A percentile compares a stretch with the other conserved stretches of the same genome.
phyloP scores from a whole-genome alignment of 2,329 filamentous ascomycete species.

The Phaeosphaeriaceae sp. region DNA sequence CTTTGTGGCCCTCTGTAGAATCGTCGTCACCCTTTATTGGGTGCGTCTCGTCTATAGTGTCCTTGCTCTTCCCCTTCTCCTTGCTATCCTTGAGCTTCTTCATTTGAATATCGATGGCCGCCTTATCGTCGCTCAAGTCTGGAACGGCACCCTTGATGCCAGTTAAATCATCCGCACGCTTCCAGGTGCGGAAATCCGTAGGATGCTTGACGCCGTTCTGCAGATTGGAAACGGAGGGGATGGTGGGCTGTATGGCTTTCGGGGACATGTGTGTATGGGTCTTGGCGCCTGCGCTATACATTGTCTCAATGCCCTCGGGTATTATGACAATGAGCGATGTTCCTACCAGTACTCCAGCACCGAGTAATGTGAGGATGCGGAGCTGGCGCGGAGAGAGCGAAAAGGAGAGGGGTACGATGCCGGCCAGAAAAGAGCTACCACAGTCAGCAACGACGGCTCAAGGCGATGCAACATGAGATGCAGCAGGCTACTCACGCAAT shows the following conservation, averaged over 20 bases:
- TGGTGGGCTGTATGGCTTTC: conserved; percentile 28
- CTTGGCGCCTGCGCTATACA: conserved; percentile 65
- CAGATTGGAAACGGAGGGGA: conserved; percentile 32
- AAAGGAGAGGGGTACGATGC: conserved; percentile 88
- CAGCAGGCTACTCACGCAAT: conserved; percentile 59
- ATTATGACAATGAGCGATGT: conserved; percentile 97
- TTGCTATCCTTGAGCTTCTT: conserved; percentile 33
- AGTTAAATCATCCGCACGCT: conserved; percentile 26
- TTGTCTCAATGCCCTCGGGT: conserved; percentile 91
- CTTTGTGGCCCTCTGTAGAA: conserved; percentile 46
- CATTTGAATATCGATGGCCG: conserved; percentile 24
- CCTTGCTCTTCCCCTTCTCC: conserved; percentile 31
- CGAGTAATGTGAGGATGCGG: conserved; percentile 87
- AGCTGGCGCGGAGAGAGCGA: conserved; percentile 85
- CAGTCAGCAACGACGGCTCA: conserved; percentile 14
- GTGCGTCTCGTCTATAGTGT: conserved; percentile 25
- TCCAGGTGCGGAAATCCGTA: conserved; percentile 26
- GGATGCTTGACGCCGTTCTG: conserved; percentile 36
- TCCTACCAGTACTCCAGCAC: conserved; percentile 91
- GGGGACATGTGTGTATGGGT: conserved; percentile 31
- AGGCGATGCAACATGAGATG: not conserved
- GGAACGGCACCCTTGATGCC: conserved; percentile 26
- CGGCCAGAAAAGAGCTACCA: conserved; percentile 87
- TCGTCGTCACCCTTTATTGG: conserved; percentile 48
- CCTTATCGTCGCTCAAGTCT: conserved; percentile 30